phyloP scores from a whole-genome alignment of 2,329 filamentous ascomycete genomes.

The Escovopsis weberi region DNA sequence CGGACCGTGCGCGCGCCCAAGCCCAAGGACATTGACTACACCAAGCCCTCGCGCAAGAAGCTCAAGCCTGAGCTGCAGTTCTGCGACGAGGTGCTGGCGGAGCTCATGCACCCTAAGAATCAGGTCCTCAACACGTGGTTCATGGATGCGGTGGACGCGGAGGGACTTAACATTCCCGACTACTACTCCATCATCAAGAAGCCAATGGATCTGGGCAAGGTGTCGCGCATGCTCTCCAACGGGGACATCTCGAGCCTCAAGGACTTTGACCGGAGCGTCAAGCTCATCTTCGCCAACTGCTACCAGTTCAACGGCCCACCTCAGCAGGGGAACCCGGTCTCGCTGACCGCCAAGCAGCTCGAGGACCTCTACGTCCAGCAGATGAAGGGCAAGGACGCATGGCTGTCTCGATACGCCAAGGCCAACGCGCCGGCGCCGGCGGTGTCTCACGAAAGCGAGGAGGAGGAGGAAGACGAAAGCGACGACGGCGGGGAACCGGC shows the following conservation, averaged over 20 bases:
- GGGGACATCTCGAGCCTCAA: conserved; percentile 71
- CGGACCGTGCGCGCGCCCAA: conserved; percentile 87
- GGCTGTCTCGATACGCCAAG: conserved; percentile 61
- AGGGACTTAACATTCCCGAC: conserved; percentile 81
- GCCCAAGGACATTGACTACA: conserved; percentile 81
- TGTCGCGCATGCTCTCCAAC: conserved; percentile 58
- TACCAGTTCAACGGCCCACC: conserved; percentile 66
- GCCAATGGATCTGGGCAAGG: conserved; percentile 88
- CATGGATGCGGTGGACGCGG: conserved; percentile 74
- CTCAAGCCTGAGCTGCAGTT: conserved; percentile 80
- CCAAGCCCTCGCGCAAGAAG: conserved; percentile 69
- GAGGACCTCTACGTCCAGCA: conserved; percentile 61
- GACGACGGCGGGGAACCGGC: conserved; percentile 32
- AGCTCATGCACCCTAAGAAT: conserved; percentile 64
- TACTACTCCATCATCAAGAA: conserved; percentile 93
- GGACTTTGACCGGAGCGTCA: conserved; percentile 74
- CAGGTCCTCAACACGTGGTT: conserved; percentile 57
- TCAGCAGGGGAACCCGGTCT: conserved; percentile 51
- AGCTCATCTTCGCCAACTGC: conserved; percentile 78
- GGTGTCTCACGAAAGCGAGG: conserved; percentile 53
- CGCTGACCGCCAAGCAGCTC: conserved; percentile 54
- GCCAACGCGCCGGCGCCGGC: conserved; percentile 37
- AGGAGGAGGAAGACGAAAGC: conserved; percentile 58
- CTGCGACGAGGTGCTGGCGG: conserved; percentile 65
- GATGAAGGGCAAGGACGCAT: conserved; percentile 67